phyloP scores from a whole-genome alignment of 1,139 yeast genomes.

The Blastobotrys malaysiensis region DNA sequence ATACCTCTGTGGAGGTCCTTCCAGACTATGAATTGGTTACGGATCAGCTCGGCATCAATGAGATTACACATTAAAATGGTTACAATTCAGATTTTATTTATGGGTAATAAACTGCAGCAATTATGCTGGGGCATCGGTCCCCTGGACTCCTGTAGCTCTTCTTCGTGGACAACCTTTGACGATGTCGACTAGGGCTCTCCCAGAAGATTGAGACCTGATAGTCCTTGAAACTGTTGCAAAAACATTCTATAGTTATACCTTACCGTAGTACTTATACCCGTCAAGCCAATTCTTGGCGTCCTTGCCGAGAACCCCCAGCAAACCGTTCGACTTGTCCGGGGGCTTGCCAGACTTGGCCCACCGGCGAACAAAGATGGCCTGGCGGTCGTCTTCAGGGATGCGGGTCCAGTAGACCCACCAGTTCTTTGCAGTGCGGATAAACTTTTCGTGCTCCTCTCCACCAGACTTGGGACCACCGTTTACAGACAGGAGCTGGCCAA shows the following conservation, averaged over 20 bases:
- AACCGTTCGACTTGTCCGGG: constrained; percentile 17
- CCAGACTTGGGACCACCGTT: constrained; percentile 7
- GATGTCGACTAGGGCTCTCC: too few species aligned
- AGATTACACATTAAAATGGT: too few species aligned
- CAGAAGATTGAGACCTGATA: too few species aligned
- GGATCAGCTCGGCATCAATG: too few species aligned
- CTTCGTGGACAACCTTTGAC: too few species aligned
- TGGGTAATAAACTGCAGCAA: too few species aligned
- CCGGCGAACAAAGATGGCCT: constrained; percentile 28
- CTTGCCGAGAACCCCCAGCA: constrained; percentile 27
- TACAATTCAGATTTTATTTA: too few species aligned
- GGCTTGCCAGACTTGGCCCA: constrained; percentile 22
- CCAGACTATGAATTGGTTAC: too few species aligned
- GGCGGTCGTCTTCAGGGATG: constrained; percentile 20
- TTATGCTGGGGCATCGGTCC: too few species aligned
- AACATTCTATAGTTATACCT: constrained; percentile 20
- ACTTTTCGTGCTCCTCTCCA: constrained; percentile 25
- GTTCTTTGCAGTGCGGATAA: constrained; percentile 25
- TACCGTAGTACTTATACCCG: constrained; percentile 25
- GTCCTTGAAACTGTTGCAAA: too few species aligned
- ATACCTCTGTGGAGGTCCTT: too few species aligned
- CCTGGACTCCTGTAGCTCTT: too few species aligned
- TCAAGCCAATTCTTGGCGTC: constrained; percentile 31
- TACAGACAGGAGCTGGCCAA: constrained; percentile 17
- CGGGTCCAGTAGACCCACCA: constrained; percentile 33